Evolutionary conservation across 2,329 filamentous ascomycete genomes (phyloP).

Genomic region (Colletotrichum navitas): DNA sequence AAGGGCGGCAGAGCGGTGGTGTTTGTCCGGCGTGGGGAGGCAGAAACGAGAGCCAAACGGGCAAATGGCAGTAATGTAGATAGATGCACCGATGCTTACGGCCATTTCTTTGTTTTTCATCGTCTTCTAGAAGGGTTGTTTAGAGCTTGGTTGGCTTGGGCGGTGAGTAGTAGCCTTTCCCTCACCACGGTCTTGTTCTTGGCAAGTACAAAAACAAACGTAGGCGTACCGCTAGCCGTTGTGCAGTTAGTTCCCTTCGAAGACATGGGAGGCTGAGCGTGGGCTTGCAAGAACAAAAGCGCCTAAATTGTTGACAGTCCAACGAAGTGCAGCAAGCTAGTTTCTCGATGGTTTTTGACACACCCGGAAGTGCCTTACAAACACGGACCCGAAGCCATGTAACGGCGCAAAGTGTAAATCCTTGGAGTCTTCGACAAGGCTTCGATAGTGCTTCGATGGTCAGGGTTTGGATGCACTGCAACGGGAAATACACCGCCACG

Average conservation of each 20-base stretch:
- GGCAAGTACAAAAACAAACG: background rate
- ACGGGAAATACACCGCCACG: constrained; percentile 26
- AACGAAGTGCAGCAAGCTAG: background rate
- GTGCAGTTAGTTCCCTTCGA: background rate
- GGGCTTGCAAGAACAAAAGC: constrained; percentile 10
- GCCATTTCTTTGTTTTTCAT: constrained; percentile 6
- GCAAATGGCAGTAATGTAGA: background rate
- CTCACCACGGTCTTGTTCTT: background rate
- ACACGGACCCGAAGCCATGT: constrained; percentile 8
- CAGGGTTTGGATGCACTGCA: constrained; percentile 5
- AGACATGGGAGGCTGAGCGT: background rate
- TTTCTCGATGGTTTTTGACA: constrained; percentile 1
- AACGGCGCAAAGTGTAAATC: constrained; percentile 36
- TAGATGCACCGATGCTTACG: background rate
- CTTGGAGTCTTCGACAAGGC: constrained; percentile 23
- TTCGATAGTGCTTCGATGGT: constrained; percentile 9
- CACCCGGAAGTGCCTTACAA: background rate
- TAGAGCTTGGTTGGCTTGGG: background rate
- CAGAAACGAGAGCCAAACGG: background rate
- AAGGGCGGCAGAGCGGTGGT: constrained; percentile 22
- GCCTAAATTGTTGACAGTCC: background rate
- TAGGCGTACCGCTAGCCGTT: constrained; percentile 2
- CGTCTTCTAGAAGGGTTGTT: constrained; percentile 2
- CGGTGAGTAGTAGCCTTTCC: background rate
- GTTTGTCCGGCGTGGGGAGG: constrained; percentile 9